These are phyloP conservation scores for Alternaria sp. DNA, from an alignment of 2,329 filamentous ascomycete genomes.

Conservation along the genomic window DNA sequence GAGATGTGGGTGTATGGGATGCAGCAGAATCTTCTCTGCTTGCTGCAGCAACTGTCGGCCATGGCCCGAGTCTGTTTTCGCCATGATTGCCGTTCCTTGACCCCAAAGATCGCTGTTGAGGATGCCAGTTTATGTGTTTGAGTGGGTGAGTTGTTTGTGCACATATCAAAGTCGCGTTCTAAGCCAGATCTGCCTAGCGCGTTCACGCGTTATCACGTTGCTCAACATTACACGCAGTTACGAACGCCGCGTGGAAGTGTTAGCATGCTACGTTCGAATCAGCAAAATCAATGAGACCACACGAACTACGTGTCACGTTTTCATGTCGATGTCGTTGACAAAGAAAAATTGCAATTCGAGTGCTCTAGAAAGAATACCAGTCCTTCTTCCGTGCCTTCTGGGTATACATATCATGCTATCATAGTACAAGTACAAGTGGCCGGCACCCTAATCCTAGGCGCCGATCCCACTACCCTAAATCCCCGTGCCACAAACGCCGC, in stretches of 20 bases:
- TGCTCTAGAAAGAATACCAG: constrained; percentile 14
- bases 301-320: neutral
- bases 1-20: constrained; percentile 64
- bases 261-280: neutral
- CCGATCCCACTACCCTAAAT: constrained; percentile 4
- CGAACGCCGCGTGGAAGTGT: neutral
- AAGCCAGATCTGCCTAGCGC: constrained; percentile 31
- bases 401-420: constrained; percentile 24
- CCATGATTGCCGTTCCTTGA: constrained; percentile 15
- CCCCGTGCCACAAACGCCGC: constrained; percentile 21
- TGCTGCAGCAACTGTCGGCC: constrained; percentile 46
- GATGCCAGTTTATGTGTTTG: constrained; percentile 4
- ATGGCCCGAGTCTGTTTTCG: constrained; percentile 8
- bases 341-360: constrained; percentile 7
- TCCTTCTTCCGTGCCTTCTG: constrained; percentile 12
- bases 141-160: constrained; percentile 24
- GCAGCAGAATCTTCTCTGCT: constrained; percentile 53
- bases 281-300: neutral
- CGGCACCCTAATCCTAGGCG: constrained; percentile 12
- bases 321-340: neutral
- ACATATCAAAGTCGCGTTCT: constrained; percentile 24
- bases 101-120: constrained; percentile 18
- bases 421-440: constrained; percentile 26
- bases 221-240: neutral
- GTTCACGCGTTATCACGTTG: constrained; percentile 37